phyloP scores from a whole-genome alignment of 108 stramenopile genomes.

The Cyclotella baltica region DNA sequence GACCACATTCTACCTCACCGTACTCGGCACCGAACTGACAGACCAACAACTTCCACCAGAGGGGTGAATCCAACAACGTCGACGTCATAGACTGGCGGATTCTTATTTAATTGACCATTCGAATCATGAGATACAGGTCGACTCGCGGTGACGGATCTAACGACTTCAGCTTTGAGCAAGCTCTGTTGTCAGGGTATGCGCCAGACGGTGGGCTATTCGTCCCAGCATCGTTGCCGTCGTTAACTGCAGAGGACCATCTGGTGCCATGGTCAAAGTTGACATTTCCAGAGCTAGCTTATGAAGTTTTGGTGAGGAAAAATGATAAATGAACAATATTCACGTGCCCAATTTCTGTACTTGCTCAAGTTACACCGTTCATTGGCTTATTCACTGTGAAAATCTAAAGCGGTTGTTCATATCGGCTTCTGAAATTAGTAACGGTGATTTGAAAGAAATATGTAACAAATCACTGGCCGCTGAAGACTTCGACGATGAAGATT shows the following conservation, averaged over 20 bases:
- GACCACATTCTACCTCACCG: too few relatives aligned
- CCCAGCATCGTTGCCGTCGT: slow-evolving; percentile 66
- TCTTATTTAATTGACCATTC: background rate
- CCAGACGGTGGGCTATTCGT: slow-evolving; percentile 91
- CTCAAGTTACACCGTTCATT: too few relatives aligned
- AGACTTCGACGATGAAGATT: slow-evolving; percentile 47
- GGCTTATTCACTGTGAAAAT: too few relatives aligned
- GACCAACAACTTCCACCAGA: too few relatives aligned
- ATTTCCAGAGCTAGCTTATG: slow-evolving; percentile 67
- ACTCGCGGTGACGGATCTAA: slow-evolving; percentile 55
- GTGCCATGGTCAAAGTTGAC: slow-evolving; percentile 60
- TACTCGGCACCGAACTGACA: too few relatives aligned
- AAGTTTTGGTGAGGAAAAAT: slow-evolving; percentile 47
- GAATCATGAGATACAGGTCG: slow-evolving; percentile 73
- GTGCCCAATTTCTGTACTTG: too few relatives aligned
- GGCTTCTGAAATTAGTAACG: slow-evolving; percentile 53
- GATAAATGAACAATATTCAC: too few relatives aligned
- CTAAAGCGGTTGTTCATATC: slow-evolving; percentile 62
- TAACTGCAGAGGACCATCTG: slow-evolving; percentile 43
- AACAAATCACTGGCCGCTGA: slow-evolving; percentile 53
- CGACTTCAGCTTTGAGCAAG: slow-evolving; percentile 77
- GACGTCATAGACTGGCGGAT: too few relatives aligned
- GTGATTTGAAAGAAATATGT: slow-evolving; percentile 55
- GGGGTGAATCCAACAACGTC: too few relatives aligned
- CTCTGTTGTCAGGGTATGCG: slow-evolving; percentile 82